Evolutionary conservation across 441 rosid genomes (phyloP).

Genomic region (Arabidopsis hybrid): DNA sequence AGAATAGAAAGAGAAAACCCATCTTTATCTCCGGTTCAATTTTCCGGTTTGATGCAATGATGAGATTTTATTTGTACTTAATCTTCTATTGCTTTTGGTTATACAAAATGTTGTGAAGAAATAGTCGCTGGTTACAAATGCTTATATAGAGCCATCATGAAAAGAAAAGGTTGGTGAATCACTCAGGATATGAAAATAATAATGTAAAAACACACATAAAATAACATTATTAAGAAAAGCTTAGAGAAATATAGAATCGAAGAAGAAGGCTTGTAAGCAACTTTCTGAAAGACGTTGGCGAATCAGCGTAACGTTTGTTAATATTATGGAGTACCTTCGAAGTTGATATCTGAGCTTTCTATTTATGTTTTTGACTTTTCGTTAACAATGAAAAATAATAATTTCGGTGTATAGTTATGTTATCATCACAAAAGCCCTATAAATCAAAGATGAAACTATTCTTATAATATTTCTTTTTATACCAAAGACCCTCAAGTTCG

Average conservation of each 20-base stretch:
- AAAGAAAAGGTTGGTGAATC: slow-evolving; percentile 46
- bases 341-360: slow-evolving; percentile 48
- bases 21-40: slow-evolving; percentile 44
- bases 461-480: too few relatives aligned
- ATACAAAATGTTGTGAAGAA: slow-evolving; percentile 34
- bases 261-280: slow-evolving; percentile 62
- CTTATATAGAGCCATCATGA: slow-evolving; percentile 40
- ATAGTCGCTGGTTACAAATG: slow-evolving; percentile 25
- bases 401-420: slow-evolving; percentile 4
- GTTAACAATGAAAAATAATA: slow-evolving; percentile 18
- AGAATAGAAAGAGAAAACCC: slow-evolving; percentile 38
- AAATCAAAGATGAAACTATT: neutral
- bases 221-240: slow-evolving; percentile 27
- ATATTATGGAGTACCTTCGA: slow-evolving; percentile 49
- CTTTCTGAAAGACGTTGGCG: slow-evolving; percentile 51
- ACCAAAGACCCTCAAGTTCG: neutral
- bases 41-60: slow-evolving; percentile 30
- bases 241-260: slow-evolving; percentile 4
- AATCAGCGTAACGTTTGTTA: slow-evolving; percentile 53
- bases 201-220: slow-evolving; percentile 28
- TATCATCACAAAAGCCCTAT: slow-evolving; percentile 2
- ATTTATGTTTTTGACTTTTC: slow-evolving; percentile 37
- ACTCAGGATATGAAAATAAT: slow-evolving; percentile 5
- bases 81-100: slow-evolving; percentile 17
- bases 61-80: slow-evolving; percentile 1